phyloP scores from a whole-genome alignment of 2,329 filamentous ascomycete species.

The Fusarium sp. region DNA sequence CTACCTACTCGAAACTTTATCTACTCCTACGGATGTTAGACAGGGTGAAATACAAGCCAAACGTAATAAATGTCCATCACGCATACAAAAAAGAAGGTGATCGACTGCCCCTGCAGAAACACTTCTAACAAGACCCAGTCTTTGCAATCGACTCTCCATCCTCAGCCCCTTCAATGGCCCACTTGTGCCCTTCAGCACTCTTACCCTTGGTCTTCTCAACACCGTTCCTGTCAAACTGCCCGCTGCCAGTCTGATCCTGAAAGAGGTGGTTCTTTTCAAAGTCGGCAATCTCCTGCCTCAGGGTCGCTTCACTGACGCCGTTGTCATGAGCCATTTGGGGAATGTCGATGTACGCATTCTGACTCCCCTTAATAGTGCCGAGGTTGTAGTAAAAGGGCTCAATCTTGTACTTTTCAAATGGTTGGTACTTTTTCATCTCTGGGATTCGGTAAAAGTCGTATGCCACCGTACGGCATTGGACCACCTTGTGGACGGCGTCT shows the following conservation, averaged over 20 bases:
- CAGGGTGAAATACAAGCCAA: neutral
- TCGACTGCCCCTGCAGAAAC: neutral
- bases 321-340: neutral
- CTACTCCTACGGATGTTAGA: neutral
- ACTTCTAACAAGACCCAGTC: neutral
- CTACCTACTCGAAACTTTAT: neutral
- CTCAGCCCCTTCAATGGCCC: neutral
- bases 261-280: neutral
- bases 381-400: neutral
- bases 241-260: neutral
- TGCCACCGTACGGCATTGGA: neutral
- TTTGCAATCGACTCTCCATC: neutral
- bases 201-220: neutral
- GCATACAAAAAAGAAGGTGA: neutral
- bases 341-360: neutral
- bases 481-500: neutral
- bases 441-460: neutral
- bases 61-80: neutral
- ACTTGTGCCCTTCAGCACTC: neutral
- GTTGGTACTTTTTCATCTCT: neutral
- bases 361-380: neutral
- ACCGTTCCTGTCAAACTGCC: neutral
- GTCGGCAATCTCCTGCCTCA: neutral
- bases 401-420: neutral
- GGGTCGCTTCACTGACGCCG: neutral